Evolutionary conservation across 192 early-diverging fungal species (phyloP), one percentile per base, ranked within the genome.

Genomic region (Backusella macrospora): DNA sequence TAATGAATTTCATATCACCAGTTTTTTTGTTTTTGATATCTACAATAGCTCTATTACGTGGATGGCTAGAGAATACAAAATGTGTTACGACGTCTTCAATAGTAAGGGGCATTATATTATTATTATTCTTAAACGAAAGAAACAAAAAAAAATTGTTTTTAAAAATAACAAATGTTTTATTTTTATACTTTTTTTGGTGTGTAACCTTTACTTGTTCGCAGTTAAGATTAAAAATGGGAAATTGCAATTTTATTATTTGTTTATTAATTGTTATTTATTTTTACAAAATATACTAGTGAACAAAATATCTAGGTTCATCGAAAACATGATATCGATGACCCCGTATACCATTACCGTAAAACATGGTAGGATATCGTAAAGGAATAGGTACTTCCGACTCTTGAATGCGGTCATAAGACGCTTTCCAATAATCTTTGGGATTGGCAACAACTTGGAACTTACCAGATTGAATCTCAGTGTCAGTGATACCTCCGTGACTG

Each of bases 381-480:
- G 73, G 83, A 34, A 75, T 46, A 4, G 83, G 74, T 21, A 92
- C 86, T 47, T 88, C 71, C n/a, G 74, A 67, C 73, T 92, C 92
- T 8, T 69, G 29, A 40, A 93, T 82, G n/a, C 85, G 86, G 2
- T 70, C 75, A 79, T 93, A 89, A 46, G 82, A 84, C 49, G 88
- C 88, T 71, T 81, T 71, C 83, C 88, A 84, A 7, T 62, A 78
- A 18, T 78, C 42, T 18, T 65, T 68, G 0, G 80, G 78, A 18
- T 73, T 67, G 68, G 86, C 85, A 4, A 93, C 81, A 4, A 91
- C 71, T 64, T 84, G 81, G 81, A 92, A 94, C 77, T 93, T 93
- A 67, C 88, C 93, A 38, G 84, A 83, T 76, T 94, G 93, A 68
- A 94, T 92, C 85, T 94, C 93, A 13, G 93, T 94, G 68, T 94